phyloP scores from a whole-genome alignment of 768 basidiomycete species.

The Sistotremastrum suecicum region DNA sequence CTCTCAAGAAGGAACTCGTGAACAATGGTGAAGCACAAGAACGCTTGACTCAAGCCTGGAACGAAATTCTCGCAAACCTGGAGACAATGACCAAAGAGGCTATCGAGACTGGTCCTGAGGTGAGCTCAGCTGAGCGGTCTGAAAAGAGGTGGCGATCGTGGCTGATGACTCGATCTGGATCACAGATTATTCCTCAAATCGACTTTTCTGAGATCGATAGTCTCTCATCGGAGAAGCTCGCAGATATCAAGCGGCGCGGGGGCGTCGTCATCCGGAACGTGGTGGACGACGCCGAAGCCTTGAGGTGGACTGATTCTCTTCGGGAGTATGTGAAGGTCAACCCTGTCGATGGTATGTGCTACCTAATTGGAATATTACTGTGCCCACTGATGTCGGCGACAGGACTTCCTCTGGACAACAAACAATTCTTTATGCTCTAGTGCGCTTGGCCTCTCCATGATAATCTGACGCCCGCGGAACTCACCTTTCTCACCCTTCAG shows the following conservation, averaged over 20 bases:
- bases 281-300: conserved; percentile 40
- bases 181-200: conserved; percentile 48
- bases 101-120: conserved; percentile 32
- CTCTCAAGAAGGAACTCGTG: conserved; percentile 46
- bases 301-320: conserved; percentile 42
- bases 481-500: conserved; percentile 11
- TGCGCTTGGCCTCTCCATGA: conserved; percentile 9
- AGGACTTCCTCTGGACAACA: conserved; percentile 44
- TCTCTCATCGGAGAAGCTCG: conserved; percentile 30
- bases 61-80: conserved; percentile 39
- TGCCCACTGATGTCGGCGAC: not conserved
- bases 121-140: conserved; percentile 14
- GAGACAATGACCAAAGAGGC: conserved; percentile 30
- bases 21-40: conserved; percentile 37
- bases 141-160: not conserved
- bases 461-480: too few species aligned
- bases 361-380: not conserved
- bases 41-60: conserved; percentile 40
- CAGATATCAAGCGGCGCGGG: conserved; percentile 38
- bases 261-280: conserved; percentile 48
- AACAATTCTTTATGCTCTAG: conserved; percentile 67
- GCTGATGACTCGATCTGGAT: not conserved
- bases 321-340: conserved; percentile 43
- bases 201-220: conserved; percentile 37
- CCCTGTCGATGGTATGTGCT: conserved; percentile 35